Conservation (phyloP, 2,329 filamentous ascomycete genomes). For the Lasiodiplodia citricola region DNA sequence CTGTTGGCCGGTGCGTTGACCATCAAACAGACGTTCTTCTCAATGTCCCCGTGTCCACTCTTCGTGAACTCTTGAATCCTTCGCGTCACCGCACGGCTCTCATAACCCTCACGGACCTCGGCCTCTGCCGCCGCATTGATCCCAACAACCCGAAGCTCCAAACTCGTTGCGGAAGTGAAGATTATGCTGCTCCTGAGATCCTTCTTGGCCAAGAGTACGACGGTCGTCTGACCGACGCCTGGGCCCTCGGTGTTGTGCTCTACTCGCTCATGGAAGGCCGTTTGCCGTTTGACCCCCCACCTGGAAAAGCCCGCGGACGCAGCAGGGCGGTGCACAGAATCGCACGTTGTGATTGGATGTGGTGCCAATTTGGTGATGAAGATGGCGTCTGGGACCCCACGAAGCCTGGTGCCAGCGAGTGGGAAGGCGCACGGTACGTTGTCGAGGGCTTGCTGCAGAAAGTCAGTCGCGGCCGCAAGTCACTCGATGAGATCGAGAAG, state of each 20-base stretch:
- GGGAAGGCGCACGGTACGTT: slow-evolving; percentile 77
- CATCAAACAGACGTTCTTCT: slow-evolving; percentile 78
- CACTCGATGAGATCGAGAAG: slow-evolving; percentile 72
- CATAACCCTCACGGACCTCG: slow-evolving; percentile 88
- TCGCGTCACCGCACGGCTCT: slow-evolving; percentile 79
- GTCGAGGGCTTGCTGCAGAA: slow-evolving; percentile 86
- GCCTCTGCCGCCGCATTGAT: slow-evolving; percentile 83
- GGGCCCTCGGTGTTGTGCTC: slow-evolving; percentile 90
- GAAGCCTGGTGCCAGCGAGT: slow-evolving; percentile 67
- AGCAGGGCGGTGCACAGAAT: slow-evolving; percentile 90
- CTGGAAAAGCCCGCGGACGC: slow-evolving; percentile 74
- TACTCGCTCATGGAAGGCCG: slow-evolving; percentile 94
- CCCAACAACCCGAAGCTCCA: slow-evolving; percentile 83
- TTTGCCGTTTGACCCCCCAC: slow-evolving; percentile 88
- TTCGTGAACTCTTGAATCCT: slow-evolving; percentile 71
- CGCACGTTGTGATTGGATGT: slow-evolving; percentile 92
- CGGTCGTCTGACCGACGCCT: slow-evolving; percentile 88
- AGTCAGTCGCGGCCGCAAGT: slow-evolving; percentile 75
- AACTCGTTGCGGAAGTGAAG: slow-evolving; percentile 92
- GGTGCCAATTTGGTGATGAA: slow-evolving; percentile 82
- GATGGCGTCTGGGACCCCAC: slow-evolving; percentile 84
- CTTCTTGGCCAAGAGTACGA: slow-evolving; percentile 95
- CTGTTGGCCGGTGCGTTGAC: slow-evolving; percentile 33
- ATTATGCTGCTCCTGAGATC: slow-evolving; percentile 96
- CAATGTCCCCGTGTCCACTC: slow-evolving; percentile 73